These are phyloP conservation scores for Leishmania martiniquensis DNA, from an alignment of 208 protist species.

Conservation along the genomic window DNA sequence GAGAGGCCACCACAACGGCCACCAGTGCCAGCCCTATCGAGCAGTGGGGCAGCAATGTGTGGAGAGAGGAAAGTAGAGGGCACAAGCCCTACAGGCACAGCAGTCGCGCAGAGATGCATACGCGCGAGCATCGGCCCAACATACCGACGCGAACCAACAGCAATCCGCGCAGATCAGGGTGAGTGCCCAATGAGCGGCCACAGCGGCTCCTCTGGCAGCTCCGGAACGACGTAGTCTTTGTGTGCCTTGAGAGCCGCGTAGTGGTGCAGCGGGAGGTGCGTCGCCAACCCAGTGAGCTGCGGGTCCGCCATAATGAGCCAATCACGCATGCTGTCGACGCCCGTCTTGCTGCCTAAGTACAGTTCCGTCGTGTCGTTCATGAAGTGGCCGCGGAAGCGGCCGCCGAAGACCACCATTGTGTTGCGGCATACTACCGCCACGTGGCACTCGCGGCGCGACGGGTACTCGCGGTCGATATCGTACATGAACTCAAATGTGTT, in stretches of 20 bases:
- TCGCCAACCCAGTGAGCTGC: constrained; percentile 22
- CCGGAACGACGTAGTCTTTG: constrained; percentile 15
- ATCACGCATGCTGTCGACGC: constrained; percentile 55
- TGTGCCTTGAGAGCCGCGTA: constrained; percentile 25
- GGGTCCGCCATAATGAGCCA: constrained; percentile 55
- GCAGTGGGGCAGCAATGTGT: background rate
- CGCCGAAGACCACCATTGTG: constrained; percentile 91
- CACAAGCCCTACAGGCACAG: background rate
- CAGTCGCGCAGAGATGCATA: background rate
- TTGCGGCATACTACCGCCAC: constrained; percentile 83
- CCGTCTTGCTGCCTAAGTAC: constrained; percentile 63
- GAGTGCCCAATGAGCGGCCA: background rate
- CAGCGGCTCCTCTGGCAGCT: background rate
- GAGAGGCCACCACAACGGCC: background rate
- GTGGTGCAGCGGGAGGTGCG: constrained; percentile 45
- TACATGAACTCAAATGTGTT: constrained; percentile 65
- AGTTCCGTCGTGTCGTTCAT: constrained; percentile 87
- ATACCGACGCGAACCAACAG: background rate
- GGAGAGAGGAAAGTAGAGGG: constrained; percentile 1
- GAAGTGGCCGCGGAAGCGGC: constrained; percentile 85
- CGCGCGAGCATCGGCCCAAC: background rate
- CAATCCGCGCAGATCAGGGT: background rate
- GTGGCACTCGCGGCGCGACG: constrained; percentile 85
- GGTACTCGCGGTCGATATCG: constrained; percentile 69
- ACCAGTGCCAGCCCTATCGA: background rate